A percentile compares a stretch with the other conserved stretches of the same genome.
Evolutionary conservation across 768 basidiomycete species (phyloP).

Genomic region (Hysterangium stoloniferum): DNA sequence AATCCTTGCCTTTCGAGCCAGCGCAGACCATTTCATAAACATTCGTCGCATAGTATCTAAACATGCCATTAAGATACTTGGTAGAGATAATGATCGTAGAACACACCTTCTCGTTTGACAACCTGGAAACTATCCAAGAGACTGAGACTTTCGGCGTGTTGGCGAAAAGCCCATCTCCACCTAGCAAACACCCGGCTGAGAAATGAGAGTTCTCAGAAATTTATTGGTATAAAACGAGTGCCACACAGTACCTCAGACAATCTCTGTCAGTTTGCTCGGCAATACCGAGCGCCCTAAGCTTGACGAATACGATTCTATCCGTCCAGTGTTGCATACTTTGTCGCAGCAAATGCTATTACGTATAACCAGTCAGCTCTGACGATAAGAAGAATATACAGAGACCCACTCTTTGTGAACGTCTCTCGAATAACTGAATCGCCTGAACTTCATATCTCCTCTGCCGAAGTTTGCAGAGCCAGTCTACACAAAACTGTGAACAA

Average conservation of each 20-base stretch:
- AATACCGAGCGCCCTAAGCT: slow-evolving; percentile 63
- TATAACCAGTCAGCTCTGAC: background rate
- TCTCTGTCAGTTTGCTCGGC: slow-evolving; percentile 37
- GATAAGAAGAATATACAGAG: background rate
- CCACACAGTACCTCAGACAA: slow-evolving; percentile 33
- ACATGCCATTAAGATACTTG: background rate
- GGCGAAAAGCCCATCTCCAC: slow-evolving; percentile 56
- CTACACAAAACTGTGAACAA: background rate
- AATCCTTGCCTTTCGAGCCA: slow-evolving; percentile 52
- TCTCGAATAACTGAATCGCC: background rate
- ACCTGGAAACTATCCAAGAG: slow-evolving; percentile 81
- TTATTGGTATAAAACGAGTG: slow-evolving; percentile 14
- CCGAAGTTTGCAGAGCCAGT: background rate
- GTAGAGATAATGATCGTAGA: background rate
- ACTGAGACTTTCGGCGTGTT: slow-evolving; percentile 63
- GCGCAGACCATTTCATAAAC: slow-evolving; percentile 64
- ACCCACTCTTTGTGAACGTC: background rate
- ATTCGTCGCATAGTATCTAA: slow-evolving; percentile 59
- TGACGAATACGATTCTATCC: slow-evolving; percentile 63
- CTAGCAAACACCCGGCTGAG: slow-evolving; percentile 51
- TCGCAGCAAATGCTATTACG: slow-evolving; percentile 24
- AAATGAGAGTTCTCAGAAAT: background rate
- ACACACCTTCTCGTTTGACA: slow-evolving; percentile 69
- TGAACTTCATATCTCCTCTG: background rate
- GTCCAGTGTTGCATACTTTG: slow-evolving; percentile 54